phyloP scores from a whole-genome alignment of 176 grass and related monocot genomes.

The Oryza rufipogon region DNA sequence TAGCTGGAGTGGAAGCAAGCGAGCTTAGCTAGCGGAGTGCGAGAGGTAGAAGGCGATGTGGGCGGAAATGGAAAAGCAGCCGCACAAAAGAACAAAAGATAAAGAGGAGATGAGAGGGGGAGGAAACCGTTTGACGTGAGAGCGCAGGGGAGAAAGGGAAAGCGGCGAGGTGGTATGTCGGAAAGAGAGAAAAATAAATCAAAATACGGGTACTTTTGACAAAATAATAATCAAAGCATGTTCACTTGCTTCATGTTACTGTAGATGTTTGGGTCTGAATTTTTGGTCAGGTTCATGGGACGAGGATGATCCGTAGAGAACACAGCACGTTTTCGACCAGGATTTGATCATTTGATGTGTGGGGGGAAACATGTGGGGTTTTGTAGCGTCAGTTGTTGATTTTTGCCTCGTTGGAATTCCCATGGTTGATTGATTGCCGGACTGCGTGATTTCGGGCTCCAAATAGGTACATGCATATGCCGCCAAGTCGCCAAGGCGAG shows the following conservation, averaged over 20 bases:
- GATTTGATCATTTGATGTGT: background rate
- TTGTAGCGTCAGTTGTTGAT: background rate
- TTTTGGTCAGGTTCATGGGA: background rate
- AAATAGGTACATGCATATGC: constrained; percentile 14
- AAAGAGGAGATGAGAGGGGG: constrained; percentile 30
- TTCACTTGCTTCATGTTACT: background rate
- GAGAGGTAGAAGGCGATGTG: constrained; percentile 43
- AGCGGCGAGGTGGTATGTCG: constrained; percentile 44
- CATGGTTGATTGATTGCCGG: background rate
- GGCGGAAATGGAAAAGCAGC: constrained; percentile 23
- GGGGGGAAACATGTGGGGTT: background rate
- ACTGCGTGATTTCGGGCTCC: background rate
- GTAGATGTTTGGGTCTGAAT: background rate
- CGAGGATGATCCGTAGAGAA: background rate
- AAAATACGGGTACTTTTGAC: background rate
- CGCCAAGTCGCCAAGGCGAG: constrained; percentile 16
- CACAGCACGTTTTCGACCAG: background rate
- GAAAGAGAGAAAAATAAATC: background rate
- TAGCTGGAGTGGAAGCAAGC: constrained; percentile 3
- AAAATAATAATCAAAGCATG: background rate
- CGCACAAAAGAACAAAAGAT: constrained; percentile 43
- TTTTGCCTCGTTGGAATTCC: background rate
- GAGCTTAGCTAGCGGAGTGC: background rate
- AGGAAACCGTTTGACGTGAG: constrained; percentile 56
- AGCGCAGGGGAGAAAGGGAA: constrained; percentile 48